Evolutionary conservation across 2,329 filamentous ascomycete genomes (phyloP), one percentile per base, ranked within the genome.

Genomic region (Hypoxylon sp.): DNA sequence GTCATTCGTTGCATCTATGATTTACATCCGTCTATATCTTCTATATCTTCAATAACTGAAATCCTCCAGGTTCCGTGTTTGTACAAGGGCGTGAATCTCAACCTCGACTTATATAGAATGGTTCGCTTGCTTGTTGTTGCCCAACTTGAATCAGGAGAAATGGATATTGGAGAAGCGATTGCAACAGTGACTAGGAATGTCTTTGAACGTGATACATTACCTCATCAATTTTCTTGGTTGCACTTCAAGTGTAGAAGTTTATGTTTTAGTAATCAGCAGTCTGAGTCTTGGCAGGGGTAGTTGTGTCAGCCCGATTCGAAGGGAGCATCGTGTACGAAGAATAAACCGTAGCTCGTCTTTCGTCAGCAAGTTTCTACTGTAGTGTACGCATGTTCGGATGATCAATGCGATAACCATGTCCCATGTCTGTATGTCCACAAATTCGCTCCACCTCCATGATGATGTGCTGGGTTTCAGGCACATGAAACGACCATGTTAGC

Each of bases 401-500:
- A 69, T 62, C 38, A 53, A 67, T 64, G 63, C 60, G 55, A 60
- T 48, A 34, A 19, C 50, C 46, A 41, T 53, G 48, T 48, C 50
- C 50, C 28, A 41, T 60, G 36, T 25, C 43, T 38, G 32, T 53
- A 63, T 51, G 10, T 30, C 52, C 30, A 43, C 43, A 36, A 25
- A 36, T 52, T 48, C 38, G 25, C 63, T 55, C 30, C 48, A 55
- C 52, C 58, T 63, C 61, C 64, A 56, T 60, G 55, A 65, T 65
- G 36, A 64, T 65, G 59, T 65, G 63, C 69, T 67, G 59, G 65
- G 67, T 70, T 72, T 73, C 64, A 70, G 68, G 62, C 71, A 70
- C 60, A 69, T 73, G 71, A 74, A 74, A 74, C 71, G 51, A 56
- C 50, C 66, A 67, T 60, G 56, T 61, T 61, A 61, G 63, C 67